Percentiles rank a stretch among this genome's conserved stretches.
These are phyloP conservation scores for Geotrichum europaeum DNA, from an alignment of 1,139 yeast genomes.

Conservation along the genomic window DNA sequence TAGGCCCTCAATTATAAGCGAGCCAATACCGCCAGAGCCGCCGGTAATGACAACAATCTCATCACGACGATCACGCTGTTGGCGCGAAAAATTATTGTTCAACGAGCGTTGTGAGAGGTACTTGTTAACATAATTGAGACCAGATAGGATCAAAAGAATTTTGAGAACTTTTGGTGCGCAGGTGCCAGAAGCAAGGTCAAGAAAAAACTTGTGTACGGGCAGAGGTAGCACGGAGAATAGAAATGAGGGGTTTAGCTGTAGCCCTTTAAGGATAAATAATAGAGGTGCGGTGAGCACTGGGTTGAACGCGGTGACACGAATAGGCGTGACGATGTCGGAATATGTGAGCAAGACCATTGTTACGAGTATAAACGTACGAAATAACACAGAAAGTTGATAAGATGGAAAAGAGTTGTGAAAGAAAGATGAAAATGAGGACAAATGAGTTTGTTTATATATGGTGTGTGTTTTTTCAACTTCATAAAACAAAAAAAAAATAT, in stretches of 20 bases:
- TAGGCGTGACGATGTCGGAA: constrained; percentile 8
- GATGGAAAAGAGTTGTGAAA: no score
- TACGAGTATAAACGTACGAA: no score
- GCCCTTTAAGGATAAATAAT: neutral
- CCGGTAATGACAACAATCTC: constrained; percentile 18
- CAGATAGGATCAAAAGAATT: constrained; percentile 1
- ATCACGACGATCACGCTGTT: constrained; percentile 1
- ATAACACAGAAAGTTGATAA: no score
- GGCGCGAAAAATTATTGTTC: constrained; percentile 9
- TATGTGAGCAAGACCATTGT: constrained; percentile 10
- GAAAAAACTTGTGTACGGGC: neutral
- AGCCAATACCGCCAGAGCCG: constrained; percentile 18
- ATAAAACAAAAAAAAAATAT: no score
- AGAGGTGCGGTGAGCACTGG: constrained; percentile 8
- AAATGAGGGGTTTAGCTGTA: constrained; percentile 3
- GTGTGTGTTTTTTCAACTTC: no score
- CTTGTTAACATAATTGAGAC: constrained; percentile 9
- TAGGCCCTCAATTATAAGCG: constrained; percentile 11
- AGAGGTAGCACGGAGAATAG: neutral
- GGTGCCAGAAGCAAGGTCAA: neutral
- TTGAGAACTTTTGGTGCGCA: neutral
- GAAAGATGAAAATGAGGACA: no score
- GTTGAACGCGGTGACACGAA: constrained; percentile 11
- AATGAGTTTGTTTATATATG: no score
- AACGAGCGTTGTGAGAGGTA: constrained; percentile 8